Evolutionary conservation across 768 basidiomycete species (phyloP).

Genomic region (Kwoniella mangroviensis): DNA sequence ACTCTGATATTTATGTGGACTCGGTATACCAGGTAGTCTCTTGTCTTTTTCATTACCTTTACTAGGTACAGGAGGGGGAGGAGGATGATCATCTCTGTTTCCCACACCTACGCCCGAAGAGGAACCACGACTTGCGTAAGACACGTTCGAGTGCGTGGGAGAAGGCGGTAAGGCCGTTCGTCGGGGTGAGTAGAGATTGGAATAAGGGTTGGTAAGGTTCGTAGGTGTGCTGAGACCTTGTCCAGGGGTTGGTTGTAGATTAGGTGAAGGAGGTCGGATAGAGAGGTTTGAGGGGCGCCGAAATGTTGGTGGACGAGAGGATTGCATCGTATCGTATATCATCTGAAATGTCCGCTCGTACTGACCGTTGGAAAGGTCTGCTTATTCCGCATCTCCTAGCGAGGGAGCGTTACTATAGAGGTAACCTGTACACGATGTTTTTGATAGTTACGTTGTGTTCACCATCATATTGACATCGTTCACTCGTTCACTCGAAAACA

Average conservation of each 20-base stretch:
- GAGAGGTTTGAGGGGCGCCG: constrained; percentile 20
- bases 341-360: too few relatives aligned
- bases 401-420: too few relatives aligned
- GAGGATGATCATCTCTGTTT: constrained; percentile 3
- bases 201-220: constrained; percentile 11
- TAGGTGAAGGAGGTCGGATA: constrained; percentile 25
- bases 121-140: constrained; percentile 17
- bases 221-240: constrained; percentile 8
- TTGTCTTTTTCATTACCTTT: constrained; percentile 22
- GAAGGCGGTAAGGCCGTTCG: constrained; percentile 26
- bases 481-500: too few relatives aligned
- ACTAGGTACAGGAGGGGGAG: constrained; percentile 25
- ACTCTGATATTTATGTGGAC: constrained; percentile 23
- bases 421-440: too few relatives aligned
- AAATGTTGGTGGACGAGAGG: constrained; percentile 8
- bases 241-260: neutral
- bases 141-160: constrained; percentile 25
- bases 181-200: constrained; percentile 18
- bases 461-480: neutral
- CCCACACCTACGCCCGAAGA: constrained; percentile 18
- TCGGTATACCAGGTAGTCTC: constrained; percentile 18
- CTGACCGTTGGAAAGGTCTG: too few relatives aligned
- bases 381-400: too few relatives aligned
- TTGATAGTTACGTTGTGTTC: too few relatives aligned
- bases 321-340: neutral